Evolutionary conservation across 257 asterid genomes (phyloP).

Genomic region (Nyctanthes arbortristis): DNA sequence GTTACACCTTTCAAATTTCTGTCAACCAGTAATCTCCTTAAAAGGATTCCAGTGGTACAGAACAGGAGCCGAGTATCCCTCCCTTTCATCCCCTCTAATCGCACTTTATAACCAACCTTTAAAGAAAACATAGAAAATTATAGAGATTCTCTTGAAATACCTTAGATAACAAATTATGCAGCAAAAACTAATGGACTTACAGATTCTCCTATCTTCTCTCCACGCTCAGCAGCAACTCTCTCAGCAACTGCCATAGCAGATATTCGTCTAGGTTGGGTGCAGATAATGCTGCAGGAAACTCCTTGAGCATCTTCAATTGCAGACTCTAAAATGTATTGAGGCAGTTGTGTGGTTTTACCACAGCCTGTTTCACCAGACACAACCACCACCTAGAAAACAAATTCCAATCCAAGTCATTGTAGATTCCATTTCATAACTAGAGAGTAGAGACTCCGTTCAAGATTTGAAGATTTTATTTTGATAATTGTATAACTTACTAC

Average conservation of each 20-base stretch:
- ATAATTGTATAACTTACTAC: constrained; percentile 2
- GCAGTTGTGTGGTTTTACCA: constrained; percentile 92
- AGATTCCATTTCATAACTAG: constrained; percentile 13
- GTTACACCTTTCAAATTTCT: constrained; percentile 80
- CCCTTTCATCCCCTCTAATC: constrained; percentile 95
- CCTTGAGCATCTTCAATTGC: constrained; percentile 76
- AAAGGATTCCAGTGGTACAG: constrained; percentile 85
- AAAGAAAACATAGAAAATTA: constrained; percentile 15
- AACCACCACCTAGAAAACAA: constrained; percentile 69
- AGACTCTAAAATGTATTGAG: constrained; percentile 86
- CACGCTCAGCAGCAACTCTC: constrained; percentile 96
- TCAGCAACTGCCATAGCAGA: constrained; percentile 92
- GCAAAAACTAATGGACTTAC: constrained; percentile 48
- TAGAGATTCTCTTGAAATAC: constrained; percentile 16
- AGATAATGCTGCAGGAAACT: constrained; percentile 81
- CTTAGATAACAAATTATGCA: constrained; percentile 14
- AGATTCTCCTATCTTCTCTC: constrained; percentile 86
- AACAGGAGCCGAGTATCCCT: constrained; percentile 90
- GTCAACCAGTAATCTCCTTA: constrained; percentile 84
- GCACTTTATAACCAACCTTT: constrained; percentile 93
- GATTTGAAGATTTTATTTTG: background rate
- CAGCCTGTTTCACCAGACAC: constrained; percentile 96
- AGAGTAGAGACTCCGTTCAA: constrained; percentile 21
- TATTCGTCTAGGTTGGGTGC: constrained; percentile 94
- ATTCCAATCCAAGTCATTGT: constrained; percentile 13